Conservation (phyloP, 2,329 filamentous ascomycete species). For the Botrytis tulipae region DNA sequence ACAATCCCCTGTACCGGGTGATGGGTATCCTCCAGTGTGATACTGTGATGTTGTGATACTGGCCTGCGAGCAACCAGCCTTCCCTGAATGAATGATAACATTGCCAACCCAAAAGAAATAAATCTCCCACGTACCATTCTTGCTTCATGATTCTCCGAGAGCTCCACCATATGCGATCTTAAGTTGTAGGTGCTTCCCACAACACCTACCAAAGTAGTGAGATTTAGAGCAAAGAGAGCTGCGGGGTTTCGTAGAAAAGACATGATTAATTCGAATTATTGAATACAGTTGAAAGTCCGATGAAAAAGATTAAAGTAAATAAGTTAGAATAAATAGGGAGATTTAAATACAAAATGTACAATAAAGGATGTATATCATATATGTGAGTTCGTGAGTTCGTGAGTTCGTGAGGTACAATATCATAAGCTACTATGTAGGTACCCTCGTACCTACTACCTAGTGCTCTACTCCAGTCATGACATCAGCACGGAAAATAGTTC, state of each 20-base stretch:
- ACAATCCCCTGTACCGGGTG: background rate
- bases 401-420: background rate
- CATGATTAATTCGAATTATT: conserved; percentile 16
- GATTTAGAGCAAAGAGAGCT: conserved; percentile 22
- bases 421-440: too few species aligned
- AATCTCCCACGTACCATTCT: conserved; percentile 25
- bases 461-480: background rate
- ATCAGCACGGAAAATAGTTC: background rate
- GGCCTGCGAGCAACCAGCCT: background rate
- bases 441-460: too few species aligned
- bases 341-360: background rate
- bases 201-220: conserved; percentile 25
- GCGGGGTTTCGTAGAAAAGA: conserved; percentile 26
- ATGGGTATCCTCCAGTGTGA: background rate
- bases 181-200: conserved; percentile 27
- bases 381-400: background rate
- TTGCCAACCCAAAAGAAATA: background rate
- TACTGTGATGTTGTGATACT: background rate
- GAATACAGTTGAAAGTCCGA: background rate
- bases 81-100: background rate
- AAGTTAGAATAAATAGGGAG: background rate
- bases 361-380: background rate
- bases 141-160: conserved; percentile 32
- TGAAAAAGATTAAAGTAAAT: background rate
- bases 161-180: conserved; percentile 29